Conservation (phyloP, 192 early-diverging fungal genomes). For the Mycoemilia scoparia region DNA sequence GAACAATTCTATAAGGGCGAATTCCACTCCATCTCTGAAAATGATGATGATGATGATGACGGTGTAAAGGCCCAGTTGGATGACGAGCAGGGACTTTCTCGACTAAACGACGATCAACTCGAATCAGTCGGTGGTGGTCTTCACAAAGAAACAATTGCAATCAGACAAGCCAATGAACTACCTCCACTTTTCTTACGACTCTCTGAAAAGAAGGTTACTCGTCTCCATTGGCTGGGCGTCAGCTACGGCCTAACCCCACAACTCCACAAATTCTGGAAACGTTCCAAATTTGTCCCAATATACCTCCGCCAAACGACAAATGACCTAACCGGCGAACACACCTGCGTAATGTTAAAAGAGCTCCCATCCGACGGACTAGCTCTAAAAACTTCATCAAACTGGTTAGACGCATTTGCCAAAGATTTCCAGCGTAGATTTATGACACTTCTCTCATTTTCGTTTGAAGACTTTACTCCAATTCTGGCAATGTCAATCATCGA, state of each 20-base stretch:
- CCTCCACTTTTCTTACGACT: constrained; percentile 79
- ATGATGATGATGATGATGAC: constrained; percentile 37
- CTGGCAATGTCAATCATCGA: constrained; percentile 75
- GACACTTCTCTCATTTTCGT: constrained; percentile 74
- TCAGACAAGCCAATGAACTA: constrained; percentile 79
- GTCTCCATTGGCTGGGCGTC: constrained; percentile 91
- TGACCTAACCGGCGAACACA: constrained; percentile 94
- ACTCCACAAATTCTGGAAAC: constrained; percentile 96
- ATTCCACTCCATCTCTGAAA: constrained; percentile 39
- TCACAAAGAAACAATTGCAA: constrained; percentile 53
- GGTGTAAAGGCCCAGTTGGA: constrained; percentile 24
- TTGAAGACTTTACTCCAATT: constrained; percentile 61
- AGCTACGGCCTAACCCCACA: constrained; percentile 76
- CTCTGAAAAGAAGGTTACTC: constrained; percentile 55
- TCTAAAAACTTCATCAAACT: constrained; percentile 34
- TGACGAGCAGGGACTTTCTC: constrained; percentile 30
- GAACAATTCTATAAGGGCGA: constrained; percentile 74
- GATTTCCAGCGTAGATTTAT: constrained; percentile 87
- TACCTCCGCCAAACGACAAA: constrained; percentile 95
- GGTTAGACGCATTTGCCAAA: constrained; percentile 74
- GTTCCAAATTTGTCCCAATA: constrained; percentile 71
- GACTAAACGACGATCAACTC: constrained; percentile 38
- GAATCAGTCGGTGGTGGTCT: constrained; percentile 26
- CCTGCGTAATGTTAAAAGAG: constrained; percentile 88
- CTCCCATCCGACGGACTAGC: constrained; percentile 32